phyloP scores from a whole-genome alignment of 768 basidiomycete species.

The Termitomyces sp. region DNA sequence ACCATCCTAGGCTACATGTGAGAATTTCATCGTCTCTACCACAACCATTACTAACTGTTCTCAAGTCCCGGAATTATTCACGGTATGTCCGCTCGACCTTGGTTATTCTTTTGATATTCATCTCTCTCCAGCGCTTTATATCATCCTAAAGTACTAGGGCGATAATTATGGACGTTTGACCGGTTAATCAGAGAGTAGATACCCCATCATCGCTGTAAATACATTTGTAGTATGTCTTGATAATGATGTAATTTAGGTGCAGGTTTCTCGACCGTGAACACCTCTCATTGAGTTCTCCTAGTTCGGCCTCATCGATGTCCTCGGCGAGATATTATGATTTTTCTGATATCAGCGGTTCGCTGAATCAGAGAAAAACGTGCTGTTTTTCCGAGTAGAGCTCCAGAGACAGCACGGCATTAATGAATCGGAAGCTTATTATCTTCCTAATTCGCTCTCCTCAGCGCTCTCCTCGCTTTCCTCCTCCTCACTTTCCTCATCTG shows the following conservation, averaged over 20 bases:
- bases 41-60: slow-evolving; percentile 8
- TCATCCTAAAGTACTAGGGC: slow-evolving; percentile 69
- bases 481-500: neutral
- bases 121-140: slow-evolving; percentile 58
- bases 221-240: neutral
- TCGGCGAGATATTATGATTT: neutral
- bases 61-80: slow-evolving; percentile 75
- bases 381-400: neutral
- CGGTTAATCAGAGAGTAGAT: neutral
- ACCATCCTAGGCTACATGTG: slow-evolving; percentile 79
- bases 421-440: neutral
- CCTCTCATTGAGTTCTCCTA: neutral
- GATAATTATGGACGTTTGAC: slow-evolving; percentile 4
- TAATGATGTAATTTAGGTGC: neutral
- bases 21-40: slow-evolving; percentile 17
- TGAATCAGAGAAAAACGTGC: neutral
- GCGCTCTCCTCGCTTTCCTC: neutral
- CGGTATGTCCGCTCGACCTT: slow-evolving; percentile 26
- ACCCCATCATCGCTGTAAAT: slow-evolving; percentile 4
- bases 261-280: neutral
- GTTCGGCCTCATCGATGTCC: neutral
- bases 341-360: neutral
- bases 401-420: too few relatives aligned
- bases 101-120: neutral
- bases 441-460: neutral